A percentile compares a stretch with the other conserved stretches of the same genome.
These are phyloP conservation scores for Chenopodium berlandieri DNA, from an alignment of 148 eudicot genomes.

Conservation along the genomic window DNA sequence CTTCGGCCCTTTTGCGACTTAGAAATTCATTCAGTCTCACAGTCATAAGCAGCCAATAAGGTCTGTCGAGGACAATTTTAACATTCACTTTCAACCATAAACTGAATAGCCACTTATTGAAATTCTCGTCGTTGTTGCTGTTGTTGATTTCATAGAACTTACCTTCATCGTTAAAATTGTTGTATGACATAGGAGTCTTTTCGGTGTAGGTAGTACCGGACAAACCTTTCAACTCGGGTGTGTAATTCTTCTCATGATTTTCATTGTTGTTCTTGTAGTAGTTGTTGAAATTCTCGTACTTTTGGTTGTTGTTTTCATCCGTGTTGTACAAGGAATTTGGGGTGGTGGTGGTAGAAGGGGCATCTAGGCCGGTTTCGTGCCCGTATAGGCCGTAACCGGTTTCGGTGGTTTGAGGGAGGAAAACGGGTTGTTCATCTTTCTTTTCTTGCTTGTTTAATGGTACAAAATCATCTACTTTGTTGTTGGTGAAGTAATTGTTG, in stretches of 20 bases:
- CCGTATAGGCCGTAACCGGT: conserved; percentile 63
- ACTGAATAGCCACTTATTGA: too few relatives aligned
- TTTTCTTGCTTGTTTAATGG: conserved; percentile 24
- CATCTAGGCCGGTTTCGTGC: conserved; percentile 53
- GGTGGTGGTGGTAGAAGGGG: conserved; percentile 3
- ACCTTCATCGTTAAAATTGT: too few relatives aligned
- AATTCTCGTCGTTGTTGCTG: neutral
- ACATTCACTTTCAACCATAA: too few relatives aligned
- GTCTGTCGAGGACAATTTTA: too few relatives aligned
- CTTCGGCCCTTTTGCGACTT: neutral
- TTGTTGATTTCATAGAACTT: neutral
- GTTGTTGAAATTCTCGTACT: conserved; percentile 15
- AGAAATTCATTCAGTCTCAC: too few relatives aligned
- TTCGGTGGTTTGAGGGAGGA: conserved; percentile 48
- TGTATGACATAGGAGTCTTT: too few relatives aligned
- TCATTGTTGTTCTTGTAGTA: conserved; percentile 12
- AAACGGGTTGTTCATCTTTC: conserved; percentile 40
- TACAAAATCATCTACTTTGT: conserved; percentile 12
- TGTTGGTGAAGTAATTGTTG: neutral
- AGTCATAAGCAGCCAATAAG: too few relatives aligned
- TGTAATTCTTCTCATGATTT: conserved; percentile 27
- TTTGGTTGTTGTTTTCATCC: conserved; percentile 24
- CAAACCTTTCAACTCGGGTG: conserved; percentile 21
- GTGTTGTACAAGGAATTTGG: conserved; percentile 13
- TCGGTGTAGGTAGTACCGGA: neutral